Evolutionary conservation across 331 rosid species (phyloP), one percentile per base, ranked within the genome.

Genomic region (Malus hybrid): DNA sequence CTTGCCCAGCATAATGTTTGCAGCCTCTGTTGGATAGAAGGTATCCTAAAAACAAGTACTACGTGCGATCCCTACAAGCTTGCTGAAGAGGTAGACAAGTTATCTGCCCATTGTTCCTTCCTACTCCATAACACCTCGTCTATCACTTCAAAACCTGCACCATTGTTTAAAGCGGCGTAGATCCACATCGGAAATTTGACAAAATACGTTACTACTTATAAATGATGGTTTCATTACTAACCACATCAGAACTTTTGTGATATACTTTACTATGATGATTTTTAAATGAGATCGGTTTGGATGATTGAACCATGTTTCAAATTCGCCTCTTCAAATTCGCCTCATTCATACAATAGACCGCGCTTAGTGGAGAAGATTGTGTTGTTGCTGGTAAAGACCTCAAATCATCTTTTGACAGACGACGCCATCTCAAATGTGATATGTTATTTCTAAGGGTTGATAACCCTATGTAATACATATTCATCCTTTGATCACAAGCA

Each of bases 91-190:
- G 97, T 60, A 94, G 93, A n/a, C 98, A 94, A 57, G 93, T 91
- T 12, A 94, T 86, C 66, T 94, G 96, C 11, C 96, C 99, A 67
- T 94, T 94, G 92, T 94, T 92, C 69, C 72, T 90, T 4, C 97
- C 96, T 71, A 92, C 99, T 55, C 97, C 99, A 78, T 93, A 94
- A 63, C 97, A 94, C 6, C 97, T 90, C 82, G 86, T 94, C 97
- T 19, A 82, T 11, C 65, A 88, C 97, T 15, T 88, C 91, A 86
- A 94, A 94, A 8, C 96, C 98, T 93, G 87, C 44, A 48, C 14
- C 48, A 61, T 26, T 60, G 56, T 52, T 72, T 72, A 18, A 36
- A 5, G 30, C 5, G 6, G 11, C 39, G 13, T 36, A 15, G 7
- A 52, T 52, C 20, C 1, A 52, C 20, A 52, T 6, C 0, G 0